phyloP scores from a whole-genome alignment of 768 basidiomycete genomes.

The Mrakia blollopis region DNA sequence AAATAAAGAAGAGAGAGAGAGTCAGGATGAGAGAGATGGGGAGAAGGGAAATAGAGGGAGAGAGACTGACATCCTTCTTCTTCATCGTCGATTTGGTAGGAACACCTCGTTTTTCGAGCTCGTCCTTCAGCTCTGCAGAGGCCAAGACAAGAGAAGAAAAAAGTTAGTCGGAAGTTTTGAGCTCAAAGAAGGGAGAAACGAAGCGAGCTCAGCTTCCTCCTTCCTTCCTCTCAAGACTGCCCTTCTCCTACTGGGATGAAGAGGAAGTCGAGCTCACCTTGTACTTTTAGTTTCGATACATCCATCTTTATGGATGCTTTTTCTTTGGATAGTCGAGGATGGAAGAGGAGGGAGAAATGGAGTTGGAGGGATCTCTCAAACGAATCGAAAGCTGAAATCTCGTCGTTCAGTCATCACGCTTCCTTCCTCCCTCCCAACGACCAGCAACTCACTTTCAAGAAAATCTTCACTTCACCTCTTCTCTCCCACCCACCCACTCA shows the following conservation, averaged over 20 bases:
- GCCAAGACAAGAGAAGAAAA: background rate
- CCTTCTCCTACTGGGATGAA: background rate
- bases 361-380: background rate
- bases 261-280: background rate
- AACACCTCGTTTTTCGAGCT: slow-evolving; percentile 12
- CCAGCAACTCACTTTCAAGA: background rate
- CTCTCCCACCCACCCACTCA: background rate
- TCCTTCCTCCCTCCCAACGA: background rate
- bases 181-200: background rate
- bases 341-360: background rate
- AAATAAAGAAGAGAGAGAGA: background rate
- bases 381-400: background rate
- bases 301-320: background rate
- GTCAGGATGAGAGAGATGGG: background rate
- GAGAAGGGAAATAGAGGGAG: background rate
- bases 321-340: no score
- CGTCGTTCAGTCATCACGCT: background rate
- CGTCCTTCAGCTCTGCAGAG: slow-evolving; percentile 20
- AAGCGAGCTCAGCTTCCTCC: slow-evolving; percentile 8
- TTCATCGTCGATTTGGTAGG: background rate
- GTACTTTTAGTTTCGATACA: slow-evolving; percentile 14
- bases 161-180: background rate
- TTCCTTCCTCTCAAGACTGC: background rate
- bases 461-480: background rate
- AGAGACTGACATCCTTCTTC: slow-evolving; percentile 25